These are phyloP conservation scores for Nidula niveotomentosa DNA, from an alignment of 1,284 basidiomycete genomes.

Conservation along the genomic window DNA sequence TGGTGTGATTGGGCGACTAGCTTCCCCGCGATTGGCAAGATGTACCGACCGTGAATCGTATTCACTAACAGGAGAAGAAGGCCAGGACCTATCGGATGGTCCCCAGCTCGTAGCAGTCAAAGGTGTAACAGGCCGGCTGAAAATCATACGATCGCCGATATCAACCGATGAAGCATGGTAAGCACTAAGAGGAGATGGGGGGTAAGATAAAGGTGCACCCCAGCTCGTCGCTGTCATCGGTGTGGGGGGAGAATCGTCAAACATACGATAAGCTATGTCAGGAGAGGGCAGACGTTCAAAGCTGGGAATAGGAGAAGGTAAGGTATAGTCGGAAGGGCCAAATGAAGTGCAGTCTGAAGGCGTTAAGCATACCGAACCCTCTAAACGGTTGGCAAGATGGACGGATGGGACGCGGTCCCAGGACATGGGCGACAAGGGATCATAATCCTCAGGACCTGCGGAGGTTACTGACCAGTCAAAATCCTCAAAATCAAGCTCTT, in stretches of 20 bases:
- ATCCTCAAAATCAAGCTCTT: slow-evolving; percentile 57
- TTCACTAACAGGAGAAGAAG: slow-evolving; percentile 5
- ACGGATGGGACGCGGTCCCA: slow-evolving; percentile 45
- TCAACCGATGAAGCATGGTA: slow-evolving; percentile 39
- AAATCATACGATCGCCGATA: slow-evolving; percentile 34
- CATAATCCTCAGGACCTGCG: slow-evolving; percentile 51
- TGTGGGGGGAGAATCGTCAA: slow-evolving; percentile 46
- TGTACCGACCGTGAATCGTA: slow-evolving; percentile 27
- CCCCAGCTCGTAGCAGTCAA: slow-evolving; percentile 32
- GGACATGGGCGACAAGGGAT: slow-evolving; percentile 32
- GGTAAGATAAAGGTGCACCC: slow-evolving; percentile 45
- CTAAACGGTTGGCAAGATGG: slow-evolving; percentile 52
- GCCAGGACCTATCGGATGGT: slow-evolving; percentile 20
- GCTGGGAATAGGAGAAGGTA: slow-evolving; percentile 14
- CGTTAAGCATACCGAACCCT: slow-evolving; percentile 61
- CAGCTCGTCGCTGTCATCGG: slow-evolving; percentile 47
- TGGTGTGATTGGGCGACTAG: slow-evolving; percentile 32
- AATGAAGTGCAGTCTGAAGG: slow-evolving; percentile 52
- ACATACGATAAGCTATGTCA: slow-evolving; percentile 45
- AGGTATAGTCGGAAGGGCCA: slow-evolving; percentile 39
- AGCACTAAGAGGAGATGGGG: slow-evolving; percentile 30
- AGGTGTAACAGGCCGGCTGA: slow-evolving; percentile 37
- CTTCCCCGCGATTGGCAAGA: slow-evolving; percentile 27
- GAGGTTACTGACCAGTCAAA: slow-evolving; percentile 73
- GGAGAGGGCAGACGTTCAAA: slow-evolving; percentile 32